Conservation (phyloP, 2,329 filamentous ascomycete species). For the Colletotrichum sidae region DNA sequence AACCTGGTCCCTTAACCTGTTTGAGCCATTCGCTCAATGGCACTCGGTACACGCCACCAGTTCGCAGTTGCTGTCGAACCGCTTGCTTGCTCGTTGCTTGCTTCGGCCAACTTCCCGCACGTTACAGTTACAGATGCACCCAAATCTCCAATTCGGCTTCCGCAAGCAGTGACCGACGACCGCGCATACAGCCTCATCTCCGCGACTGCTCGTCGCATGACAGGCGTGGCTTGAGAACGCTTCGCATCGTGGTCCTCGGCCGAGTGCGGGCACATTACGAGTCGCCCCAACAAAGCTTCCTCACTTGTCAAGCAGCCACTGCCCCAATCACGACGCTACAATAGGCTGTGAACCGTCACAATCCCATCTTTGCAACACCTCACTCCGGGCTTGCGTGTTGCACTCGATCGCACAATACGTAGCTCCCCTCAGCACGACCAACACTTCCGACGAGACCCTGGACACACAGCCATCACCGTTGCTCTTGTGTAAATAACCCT, state of each 20-base stretch:
- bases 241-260: no score
- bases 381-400: conserved; percentile 13
- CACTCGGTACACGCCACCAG: neutral
- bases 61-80: neutral
- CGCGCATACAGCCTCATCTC: neutral
- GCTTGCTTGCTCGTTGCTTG: neutral
- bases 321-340: no score
- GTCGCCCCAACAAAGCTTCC: no score
- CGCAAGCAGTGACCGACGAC: neutral
- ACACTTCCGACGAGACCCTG: neutral
- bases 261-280: no score
- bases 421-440: conserved; percentile 12
- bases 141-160: neutral
- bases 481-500: neutral
- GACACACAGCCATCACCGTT: neutral
- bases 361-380: conserved; percentile 1
- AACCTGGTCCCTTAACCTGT: conserved; percentile 10
- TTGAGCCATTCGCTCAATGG: no score
- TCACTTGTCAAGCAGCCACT: no score
- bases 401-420: conserved; percentile 2
- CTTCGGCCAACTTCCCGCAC: conserved; percentile 22
- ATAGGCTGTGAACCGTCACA: neutral
- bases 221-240: no score
- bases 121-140: neutral
- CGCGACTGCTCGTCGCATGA: no score